Percentiles rank a stretch among this genome's conserved stretches.
Evolutionary conservation across 257 asterid species (phyloP).

Genomic region (Rehmannia glutinosa): DNA sequence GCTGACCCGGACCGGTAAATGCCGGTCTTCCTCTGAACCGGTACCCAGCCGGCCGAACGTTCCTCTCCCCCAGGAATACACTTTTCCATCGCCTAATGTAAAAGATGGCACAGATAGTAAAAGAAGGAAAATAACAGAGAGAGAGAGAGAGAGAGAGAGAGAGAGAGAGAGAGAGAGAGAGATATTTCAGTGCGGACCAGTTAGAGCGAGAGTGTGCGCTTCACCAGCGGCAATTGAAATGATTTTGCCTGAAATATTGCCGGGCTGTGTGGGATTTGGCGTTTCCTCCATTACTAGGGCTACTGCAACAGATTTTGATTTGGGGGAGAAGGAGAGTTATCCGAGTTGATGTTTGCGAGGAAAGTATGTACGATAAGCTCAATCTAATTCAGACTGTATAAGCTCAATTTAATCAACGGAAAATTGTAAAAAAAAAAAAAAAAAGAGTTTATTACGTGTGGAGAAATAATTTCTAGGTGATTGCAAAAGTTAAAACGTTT

Average conservation of each 20-base stretch:
- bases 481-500: not conserved
- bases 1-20: conserved; percentile 42
- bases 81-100: conserved; percentile 86
- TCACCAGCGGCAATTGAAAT: conserved; percentile 67
- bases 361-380: not conserved
- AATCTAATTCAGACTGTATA: not conserved
- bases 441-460: too few species aligned
- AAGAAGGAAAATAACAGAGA: too few species aligned
- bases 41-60: conserved; percentile 83
- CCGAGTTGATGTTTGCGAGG: not conserved
- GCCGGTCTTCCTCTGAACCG: conserved; percentile 65
- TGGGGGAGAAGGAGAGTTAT: too few species aligned
- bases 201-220: conserved; percentile 87
- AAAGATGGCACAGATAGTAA: too few species aligned
- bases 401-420: not conserved
- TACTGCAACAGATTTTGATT: too few species aligned
- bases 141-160: not conserved
- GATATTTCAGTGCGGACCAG: too few species aligned
- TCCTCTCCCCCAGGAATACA: conserved; percentile 96
- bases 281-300: conserved; percentile 32
- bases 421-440: not conserved
- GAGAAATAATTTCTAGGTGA: not conserved
- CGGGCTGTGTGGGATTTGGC: conserved; percentile 6
- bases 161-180: not conserved
- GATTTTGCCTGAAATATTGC: conserved; percentile 44